Base-by-base conservation (phyloP, 2,329 filamentous ascomycete genomes). In the Ophiostoma himal-ulmi region DNA sequence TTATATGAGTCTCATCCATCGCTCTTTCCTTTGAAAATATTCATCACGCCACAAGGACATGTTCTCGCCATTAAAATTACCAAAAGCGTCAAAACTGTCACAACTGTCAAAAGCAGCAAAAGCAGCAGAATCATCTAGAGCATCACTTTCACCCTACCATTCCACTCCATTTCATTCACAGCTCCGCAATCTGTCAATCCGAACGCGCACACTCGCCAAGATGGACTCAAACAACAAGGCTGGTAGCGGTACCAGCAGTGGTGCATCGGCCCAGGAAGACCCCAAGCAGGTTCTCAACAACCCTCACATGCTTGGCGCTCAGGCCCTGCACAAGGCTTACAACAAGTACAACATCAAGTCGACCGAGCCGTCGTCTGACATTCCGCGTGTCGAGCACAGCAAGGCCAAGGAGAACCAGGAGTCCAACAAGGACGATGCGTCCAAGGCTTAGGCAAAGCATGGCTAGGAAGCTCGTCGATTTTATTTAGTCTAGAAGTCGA, bases 291-390 rank as follows among this genome's bases (percentile, higher is more conserved):
- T 67, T 10, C 65, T 85, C 20, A 83, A 87, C 34, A 87, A 95
- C 3, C 91, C 92, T 6, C 91, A 94, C 76, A 88, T 91, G 77
- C 83, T 94, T 75, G 67, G 70, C 30, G 41, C 70, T 17, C 67
- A 68, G 22, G 70, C 70, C 8, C 62, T 71, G 60, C 67, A 62
- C 62, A 67, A 57, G 70, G 67, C 70, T 5, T 71, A 71, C 41
- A 68, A 68, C 67, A 71, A 71, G 62, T 71, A 71, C 70, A 66
- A 71, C 41, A 68, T 71, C 26, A 64, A 69, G 60, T 26, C 70
- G 48, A 69, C 67, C 22, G 37, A 52, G 36, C 68, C 70, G 26
- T 44, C 67, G 10, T 8, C 48, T 11, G 22, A 22, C 11, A 20
- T 68, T 20, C 67, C 67, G 37, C n/a, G 36, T 11, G 48, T 54